These are phyloP conservation scores for Trichoderma harzianum DNA, from an alignment of 2,329 filamentous ascomycete genomes.

Conservation along the genomic window DNA sequence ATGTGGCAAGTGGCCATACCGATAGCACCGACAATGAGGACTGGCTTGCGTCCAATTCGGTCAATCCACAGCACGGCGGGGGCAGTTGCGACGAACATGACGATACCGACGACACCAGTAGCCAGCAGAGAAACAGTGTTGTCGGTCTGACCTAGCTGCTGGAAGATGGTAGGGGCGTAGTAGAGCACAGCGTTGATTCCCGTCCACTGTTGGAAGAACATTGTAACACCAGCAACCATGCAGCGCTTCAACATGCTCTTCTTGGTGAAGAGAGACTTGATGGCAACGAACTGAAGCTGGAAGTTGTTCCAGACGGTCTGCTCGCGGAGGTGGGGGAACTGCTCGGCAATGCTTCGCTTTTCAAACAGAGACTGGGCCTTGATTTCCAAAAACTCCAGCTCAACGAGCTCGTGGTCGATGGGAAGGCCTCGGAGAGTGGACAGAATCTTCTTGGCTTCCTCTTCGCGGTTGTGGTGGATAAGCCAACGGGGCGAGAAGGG, in stretches of 20 bases:
- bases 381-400: constrained; percentile 79
- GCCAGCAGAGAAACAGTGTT: constrained; percentile 58
- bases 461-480: constrained; percentile 65
- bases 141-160: constrained; percentile 55
- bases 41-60: constrained; percentile 59
- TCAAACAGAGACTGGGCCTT: constrained; percentile 76
- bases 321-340: constrained; percentile 63
- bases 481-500: constrained; percentile 77
- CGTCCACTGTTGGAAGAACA: constrained; percentile 53
- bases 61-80: constrained; percentile 66
- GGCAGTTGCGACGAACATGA: constrained; percentile 66
- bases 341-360: constrained; percentile 60
- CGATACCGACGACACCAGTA: constrained; percentile 68
- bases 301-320: constrained; percentile 62
- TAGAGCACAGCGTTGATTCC: constrained; percentile 61
- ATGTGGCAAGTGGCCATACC: constrained; percentile 70
- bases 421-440: constrained; percentile 61
- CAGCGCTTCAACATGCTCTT: constrained; percentile 67
- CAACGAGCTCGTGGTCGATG: constrained; percentile 62
- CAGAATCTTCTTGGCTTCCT: constrained; percentile 62
- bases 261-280: constrained; percentile 74
- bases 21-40: constrained; percentile 61
- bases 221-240: constrained; percentile 58
- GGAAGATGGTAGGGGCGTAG: constrained; percentile 69
- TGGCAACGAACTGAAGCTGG: constrained; percentile 74